Conservation (phyloP, 2,329 filamentous ascomycete genomes). For the Intubia oerlemansii region DNA sequence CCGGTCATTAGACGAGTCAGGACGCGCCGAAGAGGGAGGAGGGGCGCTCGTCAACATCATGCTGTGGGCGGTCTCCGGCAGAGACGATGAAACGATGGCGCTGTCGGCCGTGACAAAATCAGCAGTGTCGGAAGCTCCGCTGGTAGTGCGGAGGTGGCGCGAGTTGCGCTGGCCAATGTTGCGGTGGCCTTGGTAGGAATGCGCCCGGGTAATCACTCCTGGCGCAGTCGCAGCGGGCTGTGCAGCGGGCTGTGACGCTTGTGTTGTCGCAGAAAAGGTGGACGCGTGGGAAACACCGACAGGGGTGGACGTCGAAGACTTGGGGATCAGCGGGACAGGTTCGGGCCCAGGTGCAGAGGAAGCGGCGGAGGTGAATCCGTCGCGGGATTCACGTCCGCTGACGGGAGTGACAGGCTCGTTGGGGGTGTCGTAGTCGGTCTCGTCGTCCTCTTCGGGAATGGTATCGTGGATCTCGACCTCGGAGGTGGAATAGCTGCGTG, state of each 20-base stretch:
- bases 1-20: slow-evolving; percentile 1
- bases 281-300: too few relatives aligned
- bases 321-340: too few relatives aligned
- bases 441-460: slow-evolving; percentile 35
- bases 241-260: not conserved
- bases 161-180: too few relatives aligned
- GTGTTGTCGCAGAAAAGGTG: too few relatives aligned
- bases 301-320: not conserved
- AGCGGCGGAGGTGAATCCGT: slow-evolving; percentile 21
- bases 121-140: too few relatives aligned
- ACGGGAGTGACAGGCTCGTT: slow-evolving; percentile 41
- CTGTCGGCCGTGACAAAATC: too few relatives aligned
- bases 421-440: slow-evolving; percentile 35
- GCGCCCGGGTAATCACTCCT: too few relatives aligned
- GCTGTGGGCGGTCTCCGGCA: too few relatives aligned
- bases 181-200: too few relatives aligned
- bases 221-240: too few relatives aligned
- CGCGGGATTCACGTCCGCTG: slow-evolving; percentile 32
- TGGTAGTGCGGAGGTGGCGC: not conserved
- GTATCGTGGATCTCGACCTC: slow-evolving; percentile 23
- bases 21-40: not conserved
- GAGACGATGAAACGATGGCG: too few relatives aligned
- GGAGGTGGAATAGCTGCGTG: slow-evolving; percentile 22
- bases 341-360: slow-evolving; percentile 1
- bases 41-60: too few relatives aligned